Conservation (phyloP, 163 green algal genomes). For the Volvox carteri region DNA sequence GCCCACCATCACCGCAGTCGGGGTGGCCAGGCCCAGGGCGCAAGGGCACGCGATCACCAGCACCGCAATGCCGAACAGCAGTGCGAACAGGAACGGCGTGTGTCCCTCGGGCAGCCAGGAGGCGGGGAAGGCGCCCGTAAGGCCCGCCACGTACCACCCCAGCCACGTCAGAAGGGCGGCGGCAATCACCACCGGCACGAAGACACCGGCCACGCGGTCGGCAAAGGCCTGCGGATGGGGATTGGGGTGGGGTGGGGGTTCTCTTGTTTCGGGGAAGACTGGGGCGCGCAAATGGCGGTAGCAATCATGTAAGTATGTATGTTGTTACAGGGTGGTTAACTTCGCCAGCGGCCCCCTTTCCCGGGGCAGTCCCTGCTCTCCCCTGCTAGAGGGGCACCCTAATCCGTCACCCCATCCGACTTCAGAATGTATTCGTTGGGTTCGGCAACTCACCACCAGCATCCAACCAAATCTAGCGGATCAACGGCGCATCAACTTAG, state of each 20-base stretch:
- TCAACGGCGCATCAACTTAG: too few relatives aligned
- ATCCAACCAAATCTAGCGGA: too few relatives aligned
- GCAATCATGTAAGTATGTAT: too few relatives aligned
- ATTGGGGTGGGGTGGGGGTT: not conserved
- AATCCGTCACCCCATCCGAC: too few relatives aligned
- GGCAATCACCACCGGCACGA: constrained; percentile 81
- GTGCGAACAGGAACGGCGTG: constrained; percentile 92
- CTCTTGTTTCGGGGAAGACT: not conserved
- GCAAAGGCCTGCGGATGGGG: constrained; percentile 80
- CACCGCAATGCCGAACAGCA: constrained; percentile 93
- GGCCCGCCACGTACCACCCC: constrained; percentile 78
- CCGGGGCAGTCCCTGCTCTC: too few relatives aligned
- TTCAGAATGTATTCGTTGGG: too few relatives aligned
- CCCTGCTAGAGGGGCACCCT: too few relatives aligned
- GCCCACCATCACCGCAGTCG: constrained; percentile 97
- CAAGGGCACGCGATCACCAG: constrained; percentile 99
- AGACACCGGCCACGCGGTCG: constrained; percentile 85
- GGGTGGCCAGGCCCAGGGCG: constrained; percentile 97
- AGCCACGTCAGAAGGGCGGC: constrained; percentile 79
- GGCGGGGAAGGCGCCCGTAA: constrained; percentile 64
- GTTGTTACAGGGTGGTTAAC: too few relatives aligned
- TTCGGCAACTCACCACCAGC: too few relatives aligned
- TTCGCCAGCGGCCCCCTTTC: too few relatives aligned
- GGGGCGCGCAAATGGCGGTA: too few relatives aligned
- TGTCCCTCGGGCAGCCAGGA: constrained; percentile 82